Conservation (phyloP, 1,284 basidiomycete genomes). For the Puccinia novopanici region DNA sequence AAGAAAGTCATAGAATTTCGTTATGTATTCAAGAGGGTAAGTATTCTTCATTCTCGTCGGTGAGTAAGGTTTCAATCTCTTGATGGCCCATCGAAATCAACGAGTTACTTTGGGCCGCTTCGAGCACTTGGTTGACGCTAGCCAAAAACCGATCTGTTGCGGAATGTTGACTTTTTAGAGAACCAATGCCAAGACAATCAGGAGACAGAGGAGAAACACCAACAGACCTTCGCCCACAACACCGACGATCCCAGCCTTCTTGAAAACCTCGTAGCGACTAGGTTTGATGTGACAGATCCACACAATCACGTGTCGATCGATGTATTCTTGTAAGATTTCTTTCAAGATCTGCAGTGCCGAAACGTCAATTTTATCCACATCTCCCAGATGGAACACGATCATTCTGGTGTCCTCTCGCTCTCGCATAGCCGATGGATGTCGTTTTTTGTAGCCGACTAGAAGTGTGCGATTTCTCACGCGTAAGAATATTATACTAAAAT, state of each 20-base stretch:
- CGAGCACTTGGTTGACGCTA: conserved; percentile 34
- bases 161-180: too few species aligned
- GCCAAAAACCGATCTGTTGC: conserved; percentile 29
- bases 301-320: conserved; percentile 39
- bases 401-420: conserved; percentile 43
- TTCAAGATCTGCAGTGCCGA: conserved; percentile 48
- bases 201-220: not conserved
- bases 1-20: too few species aligned
- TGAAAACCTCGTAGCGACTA: conserved; percentile 23
- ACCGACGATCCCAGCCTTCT: conserved; percentile 37
- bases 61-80: conserved; percentile 26
- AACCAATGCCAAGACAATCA: not conserved
- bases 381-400: conserved; percentile 48
- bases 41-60: conserved; percentile 28
- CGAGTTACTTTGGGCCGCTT: conserved; percentile 22
- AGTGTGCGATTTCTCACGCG: not conserved
- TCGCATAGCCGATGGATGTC: conserved; percentile 44
- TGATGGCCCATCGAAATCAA: conserved; percentile 27
- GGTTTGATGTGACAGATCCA: conserved; percentile 49
- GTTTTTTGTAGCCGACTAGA: conserved; percentile 35
- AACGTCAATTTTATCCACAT: conserved; percentile 46
- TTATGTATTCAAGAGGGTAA: conserved; percentile 29
- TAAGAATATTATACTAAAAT: not conserved
- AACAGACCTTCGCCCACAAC: conserved; percentile 33
- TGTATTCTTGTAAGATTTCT: conserved; percentile 42